Conservation (phyloP, 768 basidiomycete genomes). For the Pleurotus citrinopileatus region DNA sequence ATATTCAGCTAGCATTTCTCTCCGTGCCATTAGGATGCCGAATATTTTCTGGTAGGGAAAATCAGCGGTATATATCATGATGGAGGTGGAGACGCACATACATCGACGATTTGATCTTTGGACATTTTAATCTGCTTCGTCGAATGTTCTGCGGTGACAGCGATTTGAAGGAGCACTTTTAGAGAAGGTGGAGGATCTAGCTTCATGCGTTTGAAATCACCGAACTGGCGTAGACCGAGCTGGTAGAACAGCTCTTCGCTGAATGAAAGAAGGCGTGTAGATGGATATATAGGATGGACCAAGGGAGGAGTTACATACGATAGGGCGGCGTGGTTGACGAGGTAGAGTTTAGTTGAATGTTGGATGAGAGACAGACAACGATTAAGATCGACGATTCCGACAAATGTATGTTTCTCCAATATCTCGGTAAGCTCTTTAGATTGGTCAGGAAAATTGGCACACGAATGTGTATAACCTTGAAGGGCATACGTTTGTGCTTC, state of each 20-base stretch:
- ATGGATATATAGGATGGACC: neutral
- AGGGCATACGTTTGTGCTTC: constrained; percentile 65
- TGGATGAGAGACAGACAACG: constrained; percentile 82
- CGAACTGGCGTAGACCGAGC: constrained; percentile 88
- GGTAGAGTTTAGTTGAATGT: constrained; percentile 83
- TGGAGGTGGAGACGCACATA: constrained; percentile 27
- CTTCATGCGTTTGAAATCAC: constrained; percentile 70
- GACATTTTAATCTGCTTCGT: constrained; percentile 51
- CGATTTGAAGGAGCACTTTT: constrained; percentile 69
- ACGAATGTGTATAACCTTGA: neutral
- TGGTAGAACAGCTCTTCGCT: constrained; percentile 98
- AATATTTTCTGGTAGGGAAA: constrained; percentile 51
- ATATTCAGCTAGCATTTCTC: constrained; percentile 91
- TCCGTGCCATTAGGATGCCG: constrained; percentile 52
- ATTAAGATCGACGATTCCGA: constrained; percentile 81
- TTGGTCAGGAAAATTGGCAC: neutral
- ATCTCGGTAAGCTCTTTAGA: constrained; percentile 78
- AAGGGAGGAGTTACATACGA: constrained; percentile 47
- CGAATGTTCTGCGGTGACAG: constrained; percentile 67
- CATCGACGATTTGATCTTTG: constrained; percentile 68
- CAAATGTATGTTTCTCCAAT: constrained; percentile 83
- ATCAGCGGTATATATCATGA: neutral
- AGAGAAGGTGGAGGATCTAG: constrained; percentile 82
- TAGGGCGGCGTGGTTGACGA: constrained; percentile 81
- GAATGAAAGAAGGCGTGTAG: neutral